Conservation (phyloP, 768 basidiomycete species). For the Tulasnella sp. region DNA sequence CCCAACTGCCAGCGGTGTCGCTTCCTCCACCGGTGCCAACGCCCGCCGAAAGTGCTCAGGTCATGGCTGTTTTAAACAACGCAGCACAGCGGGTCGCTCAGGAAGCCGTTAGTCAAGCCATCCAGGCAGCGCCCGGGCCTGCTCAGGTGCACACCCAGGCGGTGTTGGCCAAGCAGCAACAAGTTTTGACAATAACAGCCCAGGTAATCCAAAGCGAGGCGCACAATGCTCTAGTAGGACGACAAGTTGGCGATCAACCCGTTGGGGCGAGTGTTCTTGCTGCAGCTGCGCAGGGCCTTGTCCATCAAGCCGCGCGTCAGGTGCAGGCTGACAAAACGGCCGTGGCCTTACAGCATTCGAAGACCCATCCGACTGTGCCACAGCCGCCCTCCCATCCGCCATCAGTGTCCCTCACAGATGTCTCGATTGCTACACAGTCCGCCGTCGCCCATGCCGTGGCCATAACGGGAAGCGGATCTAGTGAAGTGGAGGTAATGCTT, state of each 20-base stretch:
- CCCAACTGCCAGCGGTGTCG: constrained; percentile 29
- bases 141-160: constrained; percentile 39
- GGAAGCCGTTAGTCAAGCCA: constrained; percentile 51
- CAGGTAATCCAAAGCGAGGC: constrained; percentile 65
- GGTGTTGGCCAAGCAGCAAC: constrained; percentile 63
- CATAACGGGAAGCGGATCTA: constrained; percentile 58
- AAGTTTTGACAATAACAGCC: constrained; percentile 61
- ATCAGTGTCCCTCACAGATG: constrained; percentile 43
- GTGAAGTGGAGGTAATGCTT: constrained; percentile 72
- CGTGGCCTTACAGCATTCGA: constrained; percentile 31
- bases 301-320: constrained; percentile 61
- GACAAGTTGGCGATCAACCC: constrained; percentile 36
- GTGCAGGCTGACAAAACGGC: constrained; percentile 41
- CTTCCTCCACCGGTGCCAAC: constrained; percentile 23
- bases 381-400: constrained; percentile 16
- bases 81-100: constrained; percentile 71
- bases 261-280: constrained; percentile 37
- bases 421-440: constrained; percentile 54
- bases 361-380: constrained; percentile 28
- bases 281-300: constrained; percentile 70
- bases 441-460: constrained; percentile 79
- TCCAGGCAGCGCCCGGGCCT: neutral
- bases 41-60: constrained; percentile 44
- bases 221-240: constrained; percentile 32
- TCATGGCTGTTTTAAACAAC: constrained; percentile 65